Evolutionary conservation across 2,329 filamentous ascomycete species (phyloP).

Genomic region (Curvularia eragrostidis): DNA sequence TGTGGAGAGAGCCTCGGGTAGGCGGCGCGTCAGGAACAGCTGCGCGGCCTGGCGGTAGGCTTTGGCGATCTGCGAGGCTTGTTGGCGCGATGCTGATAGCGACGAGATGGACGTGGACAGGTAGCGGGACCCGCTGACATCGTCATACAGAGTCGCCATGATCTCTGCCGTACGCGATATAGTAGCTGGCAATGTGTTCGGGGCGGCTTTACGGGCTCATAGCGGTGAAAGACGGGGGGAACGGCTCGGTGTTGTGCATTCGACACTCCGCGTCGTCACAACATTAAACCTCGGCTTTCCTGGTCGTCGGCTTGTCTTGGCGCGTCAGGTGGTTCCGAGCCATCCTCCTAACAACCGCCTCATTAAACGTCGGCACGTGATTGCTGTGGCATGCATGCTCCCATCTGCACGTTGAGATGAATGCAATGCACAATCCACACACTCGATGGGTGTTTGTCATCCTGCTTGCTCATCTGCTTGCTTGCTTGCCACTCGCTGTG

Average conservation of each 20-base stretch:
- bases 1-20: slow-evolving; percentile 87
- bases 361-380: slow-evolving; percentile 10
- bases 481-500: slow-evolving; percentile 10
- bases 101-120: slow-evolving; percentile 74
- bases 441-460: slow-evolving; percentile 19
- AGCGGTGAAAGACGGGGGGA: slow-evolving; percentile 15
- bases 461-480: background rate
- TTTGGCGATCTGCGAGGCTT: slow-evolving; percentile 79
- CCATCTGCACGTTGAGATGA: background rate
- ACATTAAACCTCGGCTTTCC: slow-evolving; percentile 21
- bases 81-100: slow-evolving; percentile 69
- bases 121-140: slow-evolving; percentile 62
- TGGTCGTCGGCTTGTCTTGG: slow-evolving; percentile 24
- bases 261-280: slow-evolving; percentile 24
- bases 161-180: slow-evolving; percentile 1
- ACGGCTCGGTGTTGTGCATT: slow-evolving; percentile 21
- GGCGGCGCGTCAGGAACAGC: slow-evolving; percentile 89
- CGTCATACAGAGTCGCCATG: slow-evolving; percentile 58
- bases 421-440: background rate
- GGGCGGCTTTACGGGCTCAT: slow-evolving; percentile 16
- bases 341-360: background rate
- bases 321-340: slow-evolving; percentile 17
- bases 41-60: slow-evolving; percentile 94
- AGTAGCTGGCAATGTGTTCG: background rate
- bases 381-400: background rate